Percentiles rank a stretch among this genome's conserved stretches.
Conservation (phyloP, 2,329 filamentous ascomycete genomes). For the Colletotrichum sp. region DNA sequence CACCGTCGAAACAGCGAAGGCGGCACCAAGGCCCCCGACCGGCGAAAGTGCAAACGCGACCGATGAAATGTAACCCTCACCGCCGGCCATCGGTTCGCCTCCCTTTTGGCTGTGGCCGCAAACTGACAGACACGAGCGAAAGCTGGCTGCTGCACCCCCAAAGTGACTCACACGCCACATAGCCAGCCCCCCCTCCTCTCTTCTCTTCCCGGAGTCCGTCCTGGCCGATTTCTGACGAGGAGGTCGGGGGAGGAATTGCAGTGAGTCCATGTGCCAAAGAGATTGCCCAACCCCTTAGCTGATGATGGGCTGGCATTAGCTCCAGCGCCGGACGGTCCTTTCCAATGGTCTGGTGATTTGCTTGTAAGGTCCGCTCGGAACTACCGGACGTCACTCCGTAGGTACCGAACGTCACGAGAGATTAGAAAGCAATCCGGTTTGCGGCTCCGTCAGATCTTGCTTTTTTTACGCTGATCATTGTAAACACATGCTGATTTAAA, state of each 20-base stretch:
- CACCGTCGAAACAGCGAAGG: not conserved
- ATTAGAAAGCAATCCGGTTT: constrained; percentile 14
- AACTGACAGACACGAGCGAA: not conserved
- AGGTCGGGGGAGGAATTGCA: not conserved
- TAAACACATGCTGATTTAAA: not conserved
- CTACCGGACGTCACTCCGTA: not conserved
- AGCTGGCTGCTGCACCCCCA: not conserved
- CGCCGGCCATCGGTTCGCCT: not conserved
- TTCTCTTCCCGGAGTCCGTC: not conserved
- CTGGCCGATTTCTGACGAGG: not conserved
- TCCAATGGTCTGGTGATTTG: constrained; percentile 2
- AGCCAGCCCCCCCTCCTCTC: not conserved
- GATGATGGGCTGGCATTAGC: constrained; percentile 6
- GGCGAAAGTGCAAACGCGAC: not conserved
- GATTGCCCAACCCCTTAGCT: not conserved
- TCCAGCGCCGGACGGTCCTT: not conserved
- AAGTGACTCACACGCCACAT: not conserved
- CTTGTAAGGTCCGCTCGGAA: not conserved
- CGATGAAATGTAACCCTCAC: not conserved
- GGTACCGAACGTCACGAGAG: constrained; percentile 1
- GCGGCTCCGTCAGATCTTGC: constrained; percentile 8
- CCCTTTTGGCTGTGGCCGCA: not conserved
- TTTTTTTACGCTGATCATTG: not conserved
- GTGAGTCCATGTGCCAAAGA: not conserved
- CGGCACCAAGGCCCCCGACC: not conserved